These are phyloP conservation scores for Colletotrichum higginsianum DNA, from an alignment of 2,329 filamentous ascomycete genomes.

Conservation along the genomic window DNA sequence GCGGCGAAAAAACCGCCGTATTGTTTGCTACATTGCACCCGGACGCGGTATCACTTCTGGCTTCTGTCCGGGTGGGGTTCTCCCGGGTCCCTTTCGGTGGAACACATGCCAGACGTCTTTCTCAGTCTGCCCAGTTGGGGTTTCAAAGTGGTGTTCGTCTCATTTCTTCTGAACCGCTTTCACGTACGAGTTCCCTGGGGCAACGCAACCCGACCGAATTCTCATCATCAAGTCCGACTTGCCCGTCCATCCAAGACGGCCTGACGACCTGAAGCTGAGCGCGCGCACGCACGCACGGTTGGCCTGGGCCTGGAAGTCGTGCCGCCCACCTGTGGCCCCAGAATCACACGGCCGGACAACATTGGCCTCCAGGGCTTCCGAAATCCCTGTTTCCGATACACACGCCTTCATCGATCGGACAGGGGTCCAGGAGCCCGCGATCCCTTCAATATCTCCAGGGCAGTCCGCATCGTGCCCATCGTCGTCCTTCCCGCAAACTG, in stretches of 20 bases:
- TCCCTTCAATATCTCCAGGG: conserved; percentile 31
- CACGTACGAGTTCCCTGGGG: too few species aligned
- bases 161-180: background rate
- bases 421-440: conserved; percentile 35
- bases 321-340: background rate
- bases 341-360: background rate
- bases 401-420: conserved; percentile 32
- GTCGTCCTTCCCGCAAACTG: conserved; percentile 2
- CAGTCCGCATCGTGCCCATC: conserved; percentile 31
- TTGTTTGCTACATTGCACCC: background rate
- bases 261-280: background rate
- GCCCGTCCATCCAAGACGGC: background rate
- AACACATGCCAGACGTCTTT: conserved; percentile 12
- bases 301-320: background rate
- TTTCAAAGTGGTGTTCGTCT: background rate
- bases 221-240: too few species aligned
- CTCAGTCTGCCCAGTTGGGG: too few species aligned
- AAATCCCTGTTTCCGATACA: conserved; percentile 35
- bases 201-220: background rate
- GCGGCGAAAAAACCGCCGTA: too few species aligned
- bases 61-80: too few species aligned
- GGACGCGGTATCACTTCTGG: background rate
- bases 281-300: background rate
- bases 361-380: background rate
- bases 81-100: background rate